Evolutionary conservation across 768 basidiomycete species (phyloP).

Genomic region (Rubroboletus satanas): DNA sequence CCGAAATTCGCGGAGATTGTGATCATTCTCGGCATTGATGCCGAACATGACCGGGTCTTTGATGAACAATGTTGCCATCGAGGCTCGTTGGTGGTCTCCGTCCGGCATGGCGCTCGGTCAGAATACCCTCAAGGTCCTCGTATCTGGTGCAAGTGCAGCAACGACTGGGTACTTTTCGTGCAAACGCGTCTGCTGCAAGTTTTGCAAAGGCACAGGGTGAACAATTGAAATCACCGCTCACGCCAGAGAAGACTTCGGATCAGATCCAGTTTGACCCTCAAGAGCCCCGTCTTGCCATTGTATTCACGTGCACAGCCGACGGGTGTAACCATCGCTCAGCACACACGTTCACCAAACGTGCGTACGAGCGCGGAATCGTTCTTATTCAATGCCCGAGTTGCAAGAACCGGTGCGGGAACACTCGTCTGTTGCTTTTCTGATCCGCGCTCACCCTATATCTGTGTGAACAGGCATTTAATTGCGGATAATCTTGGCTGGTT

Average conservation of each 20-base stretch:
- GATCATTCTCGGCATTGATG: conserved; percentile 8
- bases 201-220: neutral
- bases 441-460: neutral
- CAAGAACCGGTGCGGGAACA: conserved; percentile 64
- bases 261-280: conserved; percentile 34
- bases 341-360: conserved; percentile 80
- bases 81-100: conserved; percentile 43
- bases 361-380: conserved; percentile 87
- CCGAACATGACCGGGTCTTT: neutral
- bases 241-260: neutral
- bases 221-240: neutral
- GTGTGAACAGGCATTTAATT: conserved; percentile 61
- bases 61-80: conserved; percentile 39
- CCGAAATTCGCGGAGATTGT: conserved; percentile 21
- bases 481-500: conserved; percentile 94
- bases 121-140: conserved; percentile 33
- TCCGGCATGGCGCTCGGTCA: conserved; percentile 41
- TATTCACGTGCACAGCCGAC: conserved; percentile 82
- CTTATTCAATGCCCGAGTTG: conserved; percentile 90
- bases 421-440: neutral
- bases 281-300: conserved; percentile 67
- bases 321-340: conserved; percentile 76
- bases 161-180: conserved; percentile 29
- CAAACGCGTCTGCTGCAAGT: conserved; percentile 13
- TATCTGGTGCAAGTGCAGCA: conserved; percentile 36